Evolutionary conservation across 768 basidiomycete species (phyloP), one percentile per base, ranked within the genome.

Genomic region (Boletus vinaceobasis): DNA sequence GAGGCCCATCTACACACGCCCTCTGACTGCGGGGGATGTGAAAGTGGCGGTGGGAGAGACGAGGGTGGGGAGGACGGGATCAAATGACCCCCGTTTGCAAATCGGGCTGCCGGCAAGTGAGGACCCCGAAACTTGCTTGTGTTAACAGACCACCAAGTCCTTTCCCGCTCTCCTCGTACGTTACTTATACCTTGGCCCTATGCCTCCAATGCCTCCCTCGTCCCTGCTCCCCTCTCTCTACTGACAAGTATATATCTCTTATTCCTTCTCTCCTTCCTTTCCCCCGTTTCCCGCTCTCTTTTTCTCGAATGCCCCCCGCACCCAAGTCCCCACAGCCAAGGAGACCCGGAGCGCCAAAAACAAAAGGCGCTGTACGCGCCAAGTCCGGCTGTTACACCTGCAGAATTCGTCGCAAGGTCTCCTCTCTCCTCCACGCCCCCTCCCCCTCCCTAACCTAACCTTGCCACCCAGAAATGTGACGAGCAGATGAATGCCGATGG

Each of bases 321-420:
- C 73, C 78, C 33, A 80, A 78, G 67, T 71, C 74, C 19, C 68
- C 69, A 0, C 78, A 48, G 66, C 70, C 35, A 36, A 73, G 54
- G 75, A 73, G 75, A 60, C 58, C 73, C 69, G 81, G 81, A 63
- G 75, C 80, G 68, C 79, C 84, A 58, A 90, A 90, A 70, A 78
- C 83, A 58, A 92, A 90, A 78, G 89, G 87, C 68, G 85, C 87
- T 52, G 82, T 86, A 29, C 85, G 90, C 67, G 90, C 89, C 52
- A 92, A 92, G 80, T 87, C 88, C 50, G 90, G 90, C 60, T 93
- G 90, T 70, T 92, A 90, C 74, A 92, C 90, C 53, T 92, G 90
- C 75, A 81, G 90, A 65, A 89, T 92, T 38, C 82, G 90, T 61
- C 79, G 90, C 64, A 91, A 92, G 87, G 90, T 89, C 47, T 39